Evolutionary conservation across 2,329 filamentous ascomycete species (phyloP), one percentile per base, ranked within the genome.

Genomic region (Harringtonia aguacate): DNA sequence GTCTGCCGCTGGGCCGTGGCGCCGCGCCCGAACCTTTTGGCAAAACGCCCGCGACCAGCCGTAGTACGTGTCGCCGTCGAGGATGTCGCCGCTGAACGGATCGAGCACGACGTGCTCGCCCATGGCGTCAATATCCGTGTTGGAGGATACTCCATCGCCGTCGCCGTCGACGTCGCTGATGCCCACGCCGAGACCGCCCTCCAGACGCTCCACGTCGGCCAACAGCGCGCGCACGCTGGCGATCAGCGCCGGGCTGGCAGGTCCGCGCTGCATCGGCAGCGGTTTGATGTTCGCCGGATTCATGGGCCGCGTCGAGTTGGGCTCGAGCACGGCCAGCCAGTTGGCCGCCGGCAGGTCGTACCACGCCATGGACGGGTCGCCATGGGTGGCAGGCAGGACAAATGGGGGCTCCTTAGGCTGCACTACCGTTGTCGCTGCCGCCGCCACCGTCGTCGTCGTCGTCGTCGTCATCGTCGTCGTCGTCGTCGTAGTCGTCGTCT

Each of bases 21-120:
- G 62, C 31, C 73, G 68, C 41, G 69, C 64, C 61, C 82, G 86
- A 83, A 92, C 92, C 56, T 83, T 84, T 52, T 86, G 71, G 58
- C 86, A 94, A 53, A 94, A 92, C 1, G 69, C 68, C 33, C 76
- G 73, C 6, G 86, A 90, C 88, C 88, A 94, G 48, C 87, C 88
- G 57, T 94, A 94, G 59, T 94, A 94, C 1, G 84, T 86, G 50
- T 86, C 80, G 2, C 80, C 81, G 8, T 72, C 69, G 8, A 80
- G 58, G 2, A 81, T 63, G 3, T 83, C 76, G 1, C 80, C 80
- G 0, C 76, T 82, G n/a, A 76, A 64, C 51, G 81, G 77, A 52
- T 87, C 79, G 3, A 76, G 59, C 17, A 79, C 64, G 42, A 86
- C 67, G 15, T 72, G 64, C 57, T 92, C 82, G 12, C 86, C 87